These are phyloP conservation scores for Solanum tarapatanum DNA, from an alignment of 257 asterid genomes.

Conservation along the genomic window DNA sequence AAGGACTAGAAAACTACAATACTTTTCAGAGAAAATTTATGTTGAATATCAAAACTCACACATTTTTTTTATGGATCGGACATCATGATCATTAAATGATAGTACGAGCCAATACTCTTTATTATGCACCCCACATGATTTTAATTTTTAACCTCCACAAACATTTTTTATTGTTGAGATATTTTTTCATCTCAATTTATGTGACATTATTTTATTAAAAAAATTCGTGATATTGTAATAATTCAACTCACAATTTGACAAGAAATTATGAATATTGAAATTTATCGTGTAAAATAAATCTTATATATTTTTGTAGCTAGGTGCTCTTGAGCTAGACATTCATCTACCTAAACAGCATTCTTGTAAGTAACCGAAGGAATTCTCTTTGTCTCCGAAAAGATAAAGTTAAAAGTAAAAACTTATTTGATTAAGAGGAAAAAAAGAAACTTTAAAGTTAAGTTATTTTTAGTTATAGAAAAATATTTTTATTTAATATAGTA, in stretches of 20 bases:
- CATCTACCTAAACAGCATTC: not conserved
- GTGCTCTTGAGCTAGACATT: not conserved
- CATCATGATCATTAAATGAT: not conserved
- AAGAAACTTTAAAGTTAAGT: not conserved
- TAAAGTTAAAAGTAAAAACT: not conserved
- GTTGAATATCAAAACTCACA: not conserved
- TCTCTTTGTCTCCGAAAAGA: not conserved
- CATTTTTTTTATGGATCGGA: not conserved
- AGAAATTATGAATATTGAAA: not conserved
- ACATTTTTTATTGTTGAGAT: not conserved
- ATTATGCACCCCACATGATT: not conserved
- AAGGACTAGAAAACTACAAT: not conserved
- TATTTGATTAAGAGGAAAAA: not conserved
- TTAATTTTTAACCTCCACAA: not conserved
- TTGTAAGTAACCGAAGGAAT: not conserved
- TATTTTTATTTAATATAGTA: not conserved
- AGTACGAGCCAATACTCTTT: not conserved
- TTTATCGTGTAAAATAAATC: not conserved
- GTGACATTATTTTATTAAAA: no score
- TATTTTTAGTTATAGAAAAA: not conserved
- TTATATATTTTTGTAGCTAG: not conserved
- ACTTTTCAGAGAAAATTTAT: not conserved
- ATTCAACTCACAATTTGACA: not conserved
- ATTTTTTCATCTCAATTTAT: not conserved
- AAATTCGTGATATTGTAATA: rapidly evolving